Evolutionary conservation across 495 filamentous ascomycete genomes (phyloP).

Genomic region (Xylaria venustula): DNA sequence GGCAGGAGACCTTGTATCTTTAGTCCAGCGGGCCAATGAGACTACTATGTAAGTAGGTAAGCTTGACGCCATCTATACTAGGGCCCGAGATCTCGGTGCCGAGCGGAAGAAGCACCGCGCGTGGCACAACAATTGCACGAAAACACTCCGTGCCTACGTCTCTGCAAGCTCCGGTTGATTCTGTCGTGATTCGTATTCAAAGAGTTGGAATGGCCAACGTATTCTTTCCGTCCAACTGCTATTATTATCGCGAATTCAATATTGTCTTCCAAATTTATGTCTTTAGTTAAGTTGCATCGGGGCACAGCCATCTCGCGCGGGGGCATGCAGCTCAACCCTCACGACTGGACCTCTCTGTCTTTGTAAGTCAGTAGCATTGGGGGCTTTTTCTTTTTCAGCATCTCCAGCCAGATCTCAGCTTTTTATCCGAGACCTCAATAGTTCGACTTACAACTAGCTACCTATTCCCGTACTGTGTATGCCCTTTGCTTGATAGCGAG

Average conservation of each 20-base stretch:
- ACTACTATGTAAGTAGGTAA: too few relatives aligned
- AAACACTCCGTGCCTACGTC: neutral
- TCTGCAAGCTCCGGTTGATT: neutral
- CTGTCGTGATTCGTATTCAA: neutral
- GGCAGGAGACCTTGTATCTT: neutral
- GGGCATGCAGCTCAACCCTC: slow-evolving; percentile 1
- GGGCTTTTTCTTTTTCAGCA: slow-evolving; percentile 4
- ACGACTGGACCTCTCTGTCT: neutral
- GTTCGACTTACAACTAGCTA: neutral
- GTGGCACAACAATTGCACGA: neutral
- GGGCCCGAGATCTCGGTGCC: slow-evolving; percentile 15
- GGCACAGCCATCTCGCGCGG: neutral
- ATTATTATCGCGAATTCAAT: slow-evolving; percentile 3
- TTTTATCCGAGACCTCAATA: neutral
- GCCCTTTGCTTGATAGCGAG: neutral
- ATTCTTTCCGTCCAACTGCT: neutral
- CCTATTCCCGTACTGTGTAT: neutral
- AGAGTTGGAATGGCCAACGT: neutral
- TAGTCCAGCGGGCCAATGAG: neutral
- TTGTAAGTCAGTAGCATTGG: neutral
- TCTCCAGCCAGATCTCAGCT: neutral
- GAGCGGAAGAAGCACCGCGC: slow-evolving; percentile 9
- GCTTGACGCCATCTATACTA: slow-evolving; percentile 5
- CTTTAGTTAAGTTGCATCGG: neutral
- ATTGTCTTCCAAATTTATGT: neutral